phyloP scores from a whole-genome alignment of 257 asterid species.

The Solanum pinnatisectum region DNA sequence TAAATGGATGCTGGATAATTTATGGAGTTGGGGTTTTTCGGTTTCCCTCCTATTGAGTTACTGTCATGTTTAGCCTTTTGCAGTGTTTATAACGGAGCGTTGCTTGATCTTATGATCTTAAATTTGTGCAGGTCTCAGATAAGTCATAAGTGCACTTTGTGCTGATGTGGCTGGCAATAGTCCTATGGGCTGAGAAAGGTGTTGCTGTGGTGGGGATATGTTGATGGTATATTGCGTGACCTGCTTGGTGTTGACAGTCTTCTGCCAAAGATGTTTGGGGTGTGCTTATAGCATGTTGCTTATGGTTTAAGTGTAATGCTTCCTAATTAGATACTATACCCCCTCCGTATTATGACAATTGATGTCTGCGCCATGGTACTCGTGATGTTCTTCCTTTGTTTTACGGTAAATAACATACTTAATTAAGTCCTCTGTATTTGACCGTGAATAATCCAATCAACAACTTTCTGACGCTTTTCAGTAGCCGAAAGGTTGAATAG shows the following conservation, averaged over 20 bases:
- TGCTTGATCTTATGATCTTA: neutral
- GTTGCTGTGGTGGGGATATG: neutral
- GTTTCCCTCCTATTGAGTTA: neutral
- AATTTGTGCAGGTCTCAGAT: slow-evolving; percentile 12
- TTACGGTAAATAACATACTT: neutral
- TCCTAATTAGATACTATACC: neutral
- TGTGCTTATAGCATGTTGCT: neutral
- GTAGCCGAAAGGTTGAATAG: neutral
- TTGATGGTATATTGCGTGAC: neutral
- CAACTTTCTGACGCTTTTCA: neutral
- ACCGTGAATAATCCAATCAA: neutral
- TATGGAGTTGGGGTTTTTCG: neutral
- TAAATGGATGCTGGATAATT: neutral
- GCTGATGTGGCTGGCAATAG: neutral
- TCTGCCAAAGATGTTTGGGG: neutral
- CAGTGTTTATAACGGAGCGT: neutral
- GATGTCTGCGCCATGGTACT: neutral
- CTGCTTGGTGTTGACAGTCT: neutral
- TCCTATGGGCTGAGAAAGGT: neutral
- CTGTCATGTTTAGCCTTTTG: neutral
- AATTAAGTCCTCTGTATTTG: neutral
- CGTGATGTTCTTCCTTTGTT: neutral
- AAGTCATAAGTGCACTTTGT: slow-evolving; percentile 3
- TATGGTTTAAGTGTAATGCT: neutral
- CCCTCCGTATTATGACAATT: neutral